These are phyloP conservation scores for Pleurostoma richardsiae DNA, from an alignment of 2,329 filamentous ascomycete genomes.

Conservation along the genomic window DNA sequence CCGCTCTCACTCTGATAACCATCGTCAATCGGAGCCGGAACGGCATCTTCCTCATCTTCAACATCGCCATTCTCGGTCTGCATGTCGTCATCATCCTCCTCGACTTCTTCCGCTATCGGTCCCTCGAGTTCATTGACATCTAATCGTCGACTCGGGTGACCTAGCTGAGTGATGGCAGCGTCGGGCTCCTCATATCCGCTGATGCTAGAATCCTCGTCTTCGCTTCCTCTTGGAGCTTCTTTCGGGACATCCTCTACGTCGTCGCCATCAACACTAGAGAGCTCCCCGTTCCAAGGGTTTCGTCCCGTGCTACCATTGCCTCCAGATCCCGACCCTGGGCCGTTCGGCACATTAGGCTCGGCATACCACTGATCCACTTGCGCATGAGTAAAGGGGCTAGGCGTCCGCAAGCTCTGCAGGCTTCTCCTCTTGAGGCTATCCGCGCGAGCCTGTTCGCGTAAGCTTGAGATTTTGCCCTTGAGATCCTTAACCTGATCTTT, in stretches of 20 bases:
- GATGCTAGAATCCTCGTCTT: constrained; percentile 19
- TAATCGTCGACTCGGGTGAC: not conserved
- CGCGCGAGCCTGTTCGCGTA: constrained; percentile 73
- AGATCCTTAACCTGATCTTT: constrained; percentile 83
- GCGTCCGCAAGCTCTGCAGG: constrained; percentile 67
- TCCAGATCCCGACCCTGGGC: constrained; percentile 8
- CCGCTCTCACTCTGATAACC: constrained; percentile 57
- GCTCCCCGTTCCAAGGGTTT: constrained; percentile 24
- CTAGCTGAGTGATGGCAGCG: constrained; percentile 14
- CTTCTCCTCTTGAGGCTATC: constrained; percentile 76
- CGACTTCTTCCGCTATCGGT: constrained; percentile 8
- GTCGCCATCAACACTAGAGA: constrained; percentile 18
- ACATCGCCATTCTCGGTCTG: constrained; percentile 30
- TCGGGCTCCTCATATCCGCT: constrained; percentile 21
- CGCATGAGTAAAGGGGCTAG: constrained; percentile 75
- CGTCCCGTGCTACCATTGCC: constrained; percentile 7
- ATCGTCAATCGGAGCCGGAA: constrained; percentile 20
- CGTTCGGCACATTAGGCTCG: constrained; percentile 19
- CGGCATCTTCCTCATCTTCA: constrained; percentile 16
- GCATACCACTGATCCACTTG: constrained; percentile 48
- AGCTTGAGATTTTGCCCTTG: constrained; percentile 75
- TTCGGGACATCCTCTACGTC: constrained; percentile 7
- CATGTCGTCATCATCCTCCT: constrained; percentile 32
- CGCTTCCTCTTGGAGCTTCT: constrained; percentile 3
- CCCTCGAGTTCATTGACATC: constrained; percentile 1